Conservation (phyloP, 2,329 filamentous ascomycete species). For the Aspergillus novofumigatus region DNA sequence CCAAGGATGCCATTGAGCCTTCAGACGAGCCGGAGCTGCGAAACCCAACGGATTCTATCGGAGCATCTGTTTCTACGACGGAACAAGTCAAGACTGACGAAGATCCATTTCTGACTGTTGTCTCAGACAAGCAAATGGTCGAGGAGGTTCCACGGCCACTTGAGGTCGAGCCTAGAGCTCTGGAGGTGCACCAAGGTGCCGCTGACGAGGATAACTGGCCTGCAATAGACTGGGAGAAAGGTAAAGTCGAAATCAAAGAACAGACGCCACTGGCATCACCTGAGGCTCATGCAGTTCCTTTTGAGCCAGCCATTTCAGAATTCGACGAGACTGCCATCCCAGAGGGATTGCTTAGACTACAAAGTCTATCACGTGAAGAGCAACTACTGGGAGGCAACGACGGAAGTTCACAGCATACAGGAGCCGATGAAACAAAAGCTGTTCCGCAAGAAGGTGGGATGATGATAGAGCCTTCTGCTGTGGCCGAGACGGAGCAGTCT, state of each 20-base stretch:
- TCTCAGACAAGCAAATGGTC: not conserved
- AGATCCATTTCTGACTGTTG: not conserved
- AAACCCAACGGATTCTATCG: not conserved
- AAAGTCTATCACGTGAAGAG: constrained; percentile 5
- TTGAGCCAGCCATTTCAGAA: constrained; percentile 24
- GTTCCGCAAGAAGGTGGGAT: constrained; percentile 11
- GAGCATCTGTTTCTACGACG: not conserved
- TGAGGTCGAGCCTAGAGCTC: constrained; percentile 4
- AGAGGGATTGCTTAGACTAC: constrained; percentile 17
- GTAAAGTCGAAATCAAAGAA: constrained; percentile 19
- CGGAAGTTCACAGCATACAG: not conserved
- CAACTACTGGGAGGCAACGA: not conserved
- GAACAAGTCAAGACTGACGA: constrained; percentile 2
- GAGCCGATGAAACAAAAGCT: not conserved
- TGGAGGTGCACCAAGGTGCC: constrained; percentile 4
- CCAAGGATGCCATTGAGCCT: constrained; percentile 9
- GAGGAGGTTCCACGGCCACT: not conserved
- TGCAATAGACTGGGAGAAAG: constrained; percentile 35
- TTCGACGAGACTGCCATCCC: constrained; percentile 25
- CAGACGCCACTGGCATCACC: constrained; percentile 19
- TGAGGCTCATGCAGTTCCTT: constrained; percentile 18
- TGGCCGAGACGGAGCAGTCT: not conserved
- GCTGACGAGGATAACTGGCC: constrained; percentile 34
- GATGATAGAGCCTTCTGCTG: not conserved
- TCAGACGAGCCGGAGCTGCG: constrained; percentile 3